Base-by-base conservation (phyloP, 1,139 yeast genomes). In the Pichia sp. region DNA sequence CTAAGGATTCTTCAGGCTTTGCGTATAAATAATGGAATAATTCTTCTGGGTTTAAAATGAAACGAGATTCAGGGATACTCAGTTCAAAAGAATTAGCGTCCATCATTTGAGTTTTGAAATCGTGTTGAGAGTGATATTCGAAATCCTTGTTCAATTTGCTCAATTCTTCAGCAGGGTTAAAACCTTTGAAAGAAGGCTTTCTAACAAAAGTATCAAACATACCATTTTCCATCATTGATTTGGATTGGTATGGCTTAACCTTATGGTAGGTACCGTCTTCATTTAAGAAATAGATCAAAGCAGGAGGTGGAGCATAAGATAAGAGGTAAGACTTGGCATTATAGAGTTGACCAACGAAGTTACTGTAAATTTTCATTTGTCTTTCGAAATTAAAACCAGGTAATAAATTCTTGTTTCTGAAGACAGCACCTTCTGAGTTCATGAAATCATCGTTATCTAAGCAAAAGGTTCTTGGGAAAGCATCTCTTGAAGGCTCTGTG, bases 281-380 rank as follows among this genome's bases (percentile, higher is more conserved):
- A n/a, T 75, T 67, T 45, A 75, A 59, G 43, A 77, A 71, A 17
- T 75, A 60, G n/a, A 77, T 50, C 44, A 70, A 69, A 17, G 57
- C 52, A 1, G 83, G 83, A 6, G 69, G 57, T 2, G 74, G 74
- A 2, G 77, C 75, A 39, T 57, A 53, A 1, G 76, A 60, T 48
- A 72, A 69, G 36, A 77, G 58, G 53, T 66, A 69, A 2, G 81
- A 68, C 56, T 72, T 75, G 0, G 79, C 78, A 19, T 73, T 66
- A 12, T 74, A 42, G 54, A 62, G 36, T 38, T 63, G 62, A 32
- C 59, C 65, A 21, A 56, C 54, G 19, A 70, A 66, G 10, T 71
- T 62, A 47, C 59, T 60, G 44, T 63, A 61, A 5, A 67, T 68
- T 0, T 71, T 65, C 34, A 58, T 53, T 42, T 51, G 44, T 24